Base-by-base conservation (phyloP, 2,329 filamentous ascomycete genomes). In the Fusarium albidum region DNA sequence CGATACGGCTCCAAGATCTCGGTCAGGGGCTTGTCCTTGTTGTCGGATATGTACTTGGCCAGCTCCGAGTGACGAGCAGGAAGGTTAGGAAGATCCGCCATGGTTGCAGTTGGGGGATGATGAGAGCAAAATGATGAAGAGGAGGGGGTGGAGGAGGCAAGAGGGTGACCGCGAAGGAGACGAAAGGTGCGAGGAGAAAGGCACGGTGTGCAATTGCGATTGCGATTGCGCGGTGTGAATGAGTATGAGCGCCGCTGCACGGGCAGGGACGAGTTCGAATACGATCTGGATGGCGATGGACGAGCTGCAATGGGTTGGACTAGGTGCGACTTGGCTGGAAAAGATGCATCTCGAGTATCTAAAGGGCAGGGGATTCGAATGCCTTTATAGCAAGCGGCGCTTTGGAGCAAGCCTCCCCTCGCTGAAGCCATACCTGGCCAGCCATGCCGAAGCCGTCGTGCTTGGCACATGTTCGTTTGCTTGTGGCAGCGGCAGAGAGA, bases 1-100 rank as follows among this genome's bases (percentile, higher is more conserved):
- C 87, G 84, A 72, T 85, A 92, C 0, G 89, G 89, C 43, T 81
- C 74, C 49, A 91, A 71, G 45, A 92, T 75, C 28, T 88, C 77
- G 6, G 69, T 57, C 59, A 91, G 76, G 2, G 83, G 73, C 47
- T 74, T 80, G 21, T 82, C 72, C 6, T 80, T 75, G 56, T 87
- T 77, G 49, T 79, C 73, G 11, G 78, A 75, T 51, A 91, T 77
- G 70, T 90, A 82, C 49, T 68, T 74, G 32, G 72, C 74, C 65
- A 84, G 69, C 64, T 76, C 75, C 57, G 67, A 57, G 40, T 78
- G 77, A 52, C 77, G 70, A 54, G 71, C 79, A 13, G 82, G 81
- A 43, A 84, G 66, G 61, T 75, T 56, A 3, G 80, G 79, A 35
- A 81, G 73, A 21, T 70, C 55, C 13, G 68, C 64, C 48, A 72